Evolutionary conservation across 768 basidiomycete genomes (phyloP).

Genomic region (Leccinum obscurum): DNA sequence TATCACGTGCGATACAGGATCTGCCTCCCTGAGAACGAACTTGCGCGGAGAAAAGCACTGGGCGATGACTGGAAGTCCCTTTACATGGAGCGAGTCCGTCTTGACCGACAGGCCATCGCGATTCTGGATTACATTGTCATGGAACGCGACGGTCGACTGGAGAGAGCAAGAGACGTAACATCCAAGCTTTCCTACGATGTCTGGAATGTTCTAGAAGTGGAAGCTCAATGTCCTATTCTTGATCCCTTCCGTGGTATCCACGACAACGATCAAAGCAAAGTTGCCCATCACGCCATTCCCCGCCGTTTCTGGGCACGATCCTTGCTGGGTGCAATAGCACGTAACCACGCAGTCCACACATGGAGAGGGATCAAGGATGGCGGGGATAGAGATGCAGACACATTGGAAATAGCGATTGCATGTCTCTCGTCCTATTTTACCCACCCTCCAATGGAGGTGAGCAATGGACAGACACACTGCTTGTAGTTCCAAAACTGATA

Average conservation of each 20-base stretch:
- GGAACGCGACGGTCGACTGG: slow-evolving; percentile 39
- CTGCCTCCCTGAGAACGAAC: slow-evolving; percentile 39
- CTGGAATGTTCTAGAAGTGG: slow-evolving; percentile 52
- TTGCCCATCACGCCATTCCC: slow-evolving; percentile 37
- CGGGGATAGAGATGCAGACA: slow-evolving; percentile 14
- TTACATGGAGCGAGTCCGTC: slow-evolving; percentile 45
- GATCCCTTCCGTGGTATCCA: slow-evolving; percentile 24
- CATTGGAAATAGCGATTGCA: slow-evolving; percentile 49
- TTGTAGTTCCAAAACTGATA: not conserved
- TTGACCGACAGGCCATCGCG: slow-evolving; percentile 43
- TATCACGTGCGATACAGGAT: slow-evolving; percentile 51
- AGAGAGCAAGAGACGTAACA: slow-evolving; percentile 39
- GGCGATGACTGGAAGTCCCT: slow-evolving; percentile 46
- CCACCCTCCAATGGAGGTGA: slow-evolving; percentile 42
- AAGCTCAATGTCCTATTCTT: slow-evolving; percentile 38
- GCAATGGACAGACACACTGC: slow-evolving; percentile 8
- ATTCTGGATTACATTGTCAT: slow-evolving; percentile 43
- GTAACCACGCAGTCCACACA: slow-evolving; percentile 38
- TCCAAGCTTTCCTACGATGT: slow-evolving; percentile 49
- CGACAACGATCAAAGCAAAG: slow-evolving; percentile 8
- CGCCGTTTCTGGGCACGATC: slow-evolving; percentile 52
- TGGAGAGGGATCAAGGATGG: slow-evolving; percentile 34
- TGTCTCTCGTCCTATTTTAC: slow-evolving; percentile 55
- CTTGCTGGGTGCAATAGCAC: slow-evolving; percentile 45
- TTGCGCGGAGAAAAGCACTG: slow-evolving; percentile 28